Base-by-base conservation (phyloP, 805 yeast genomes). In the Ogataea saltuana region DNA sequence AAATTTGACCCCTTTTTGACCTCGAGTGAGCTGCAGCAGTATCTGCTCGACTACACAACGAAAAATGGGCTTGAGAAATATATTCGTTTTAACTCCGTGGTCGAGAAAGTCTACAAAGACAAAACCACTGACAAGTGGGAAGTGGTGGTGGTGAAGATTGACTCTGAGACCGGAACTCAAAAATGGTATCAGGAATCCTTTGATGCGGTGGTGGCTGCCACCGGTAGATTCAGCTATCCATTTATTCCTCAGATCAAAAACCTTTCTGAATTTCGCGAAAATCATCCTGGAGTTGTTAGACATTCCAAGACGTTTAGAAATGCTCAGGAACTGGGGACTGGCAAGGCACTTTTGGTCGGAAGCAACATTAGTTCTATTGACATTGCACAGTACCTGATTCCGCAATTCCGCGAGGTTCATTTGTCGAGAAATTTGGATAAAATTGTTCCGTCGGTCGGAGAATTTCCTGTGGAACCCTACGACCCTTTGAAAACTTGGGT, bases 301-400 rank as follows among this genome's bases (percentile, higher is more conserved):
- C 90, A 85, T 59, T 72, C 88, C n/a, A 80, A 79, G 48, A 61
- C 70, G 28, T 85, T 71, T 54, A 71, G 80, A 45, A 59, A 60
- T 12, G 72, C 79, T 0, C 68, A 67, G 1, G 69, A 65, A 56
- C 71, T 57, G 44, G 63, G 67, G 31, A 70, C 61, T 21, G 53
- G 61, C n/a, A 36, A 50, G 11, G 78, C 81, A 11, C 61, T 86
- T 28, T 72, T 86, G 4, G 77, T 87, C 11, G 95, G 95, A 0
- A 82, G 80, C 52, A 79, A 81, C 5, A 81, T 89, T 2, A 78
- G 87, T 32, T 93, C 88, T 9, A 73, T 78, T 13, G 95, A 87
- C 54, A 67, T 85, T 33, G 76, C 87, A 1, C 75, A 71, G 52
- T 71, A 72, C 41, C 49, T 61, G 27, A 41, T 56, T 37, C 55